Base-by-base conservation (phyloP, 2,329 filamentous ascomycete species). In the Ophiobolus disseminans region DNA sequence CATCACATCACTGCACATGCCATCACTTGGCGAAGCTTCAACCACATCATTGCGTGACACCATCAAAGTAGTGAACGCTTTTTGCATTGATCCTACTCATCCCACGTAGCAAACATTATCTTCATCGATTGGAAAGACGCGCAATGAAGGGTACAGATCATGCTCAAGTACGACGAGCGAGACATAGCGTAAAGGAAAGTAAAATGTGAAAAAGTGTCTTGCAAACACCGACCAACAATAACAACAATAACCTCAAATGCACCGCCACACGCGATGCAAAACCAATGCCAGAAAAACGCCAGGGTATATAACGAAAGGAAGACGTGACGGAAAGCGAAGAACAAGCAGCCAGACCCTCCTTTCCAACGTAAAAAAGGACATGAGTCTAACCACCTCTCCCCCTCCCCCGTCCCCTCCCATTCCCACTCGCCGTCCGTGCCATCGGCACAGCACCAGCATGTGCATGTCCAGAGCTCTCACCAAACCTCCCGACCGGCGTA, bases 391-490 rank as follows among this genome's bases (percentile, higher is more conserved):
- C 26, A 43, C 49, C 52, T 35, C 58, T 48, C 26, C 62, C 62
- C 37, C 68, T 54, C 5, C 70, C 70, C 16, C 68, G 62, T 20
- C 68, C 61, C 16, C 70, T 56, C 14, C 73, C 73, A 45, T 57
- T 64, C 14, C 70, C 73, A 44, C 73, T 76, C 1, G 66, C 73
- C 13, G 65, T 73, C 44, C 74, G 58, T 34, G 61, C 53, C 73
- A 75, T 76, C 1, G 60, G 57, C 9, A 73, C 58, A 32, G 63
- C 60, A 6, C 70, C 71, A 1, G 61, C 57, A 34, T 65, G 58
- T 2, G 65, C 58, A 13, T 48, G 57, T 13, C 50, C 62, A 13
- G 34, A 42, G 1, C 50, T 47, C 28, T 73, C 73, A 0, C 64
- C 70, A 38, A 62, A 60, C 26, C 73, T 51, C 26, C 68, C 70